Evolutionary conservation across 805 yeast species (phyloP), one percentile per base, ranked within the genome.

Genomic region (Candida insectalens): DNA sequence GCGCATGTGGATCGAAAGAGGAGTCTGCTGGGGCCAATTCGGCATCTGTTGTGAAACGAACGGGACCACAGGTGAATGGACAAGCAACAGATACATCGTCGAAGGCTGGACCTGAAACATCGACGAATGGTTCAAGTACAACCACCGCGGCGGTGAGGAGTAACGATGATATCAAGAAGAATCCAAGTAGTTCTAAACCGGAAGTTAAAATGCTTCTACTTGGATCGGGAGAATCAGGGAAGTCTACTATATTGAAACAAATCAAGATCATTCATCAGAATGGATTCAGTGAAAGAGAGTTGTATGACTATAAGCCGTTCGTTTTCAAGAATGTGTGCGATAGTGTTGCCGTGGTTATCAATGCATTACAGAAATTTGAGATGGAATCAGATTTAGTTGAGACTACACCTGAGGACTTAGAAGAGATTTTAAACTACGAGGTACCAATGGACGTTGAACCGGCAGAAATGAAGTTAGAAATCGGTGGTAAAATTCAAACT

Each of bases 201-300:
- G 83, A 74, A 38, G 74, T 77, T 35, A 87, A 87, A 53, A 77
- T 88, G 30, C 62, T 88, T 25, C 63, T 88, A 22, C 58, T 82
- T 32, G 92, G 98, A 4, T 82, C 96, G 1, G 98, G 97, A 12
- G 94, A 82, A 50, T 67, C 78, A 40, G 94, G 94, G 4, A 83
- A 82, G 50, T 77, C 87, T 6, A 82, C 94, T 13, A 75, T 82
- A 34, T 71, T 83, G 34, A 83, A 81, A 53, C 94, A 82, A 54
- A 83, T 83, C 75, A 81, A 80, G 50, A 80, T 80, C 38, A 61
- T 80, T 32, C 84, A 81, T 50, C 82, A 78, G 49, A 65, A 74
- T 44, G 88, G 88, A 6, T 81, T 75, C 50, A 56, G 77, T 34
- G 61, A 76, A 54, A 77, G 79, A 30, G 96, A 87, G 52, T 57